Percentiles rank a stretch among this genome's conserved stretches.
These are phyloP conservation scores for Gynandropsis gynandra DNA, from an alignment of 345 rosid genomes.

Conservation along the genomic window DNA sequence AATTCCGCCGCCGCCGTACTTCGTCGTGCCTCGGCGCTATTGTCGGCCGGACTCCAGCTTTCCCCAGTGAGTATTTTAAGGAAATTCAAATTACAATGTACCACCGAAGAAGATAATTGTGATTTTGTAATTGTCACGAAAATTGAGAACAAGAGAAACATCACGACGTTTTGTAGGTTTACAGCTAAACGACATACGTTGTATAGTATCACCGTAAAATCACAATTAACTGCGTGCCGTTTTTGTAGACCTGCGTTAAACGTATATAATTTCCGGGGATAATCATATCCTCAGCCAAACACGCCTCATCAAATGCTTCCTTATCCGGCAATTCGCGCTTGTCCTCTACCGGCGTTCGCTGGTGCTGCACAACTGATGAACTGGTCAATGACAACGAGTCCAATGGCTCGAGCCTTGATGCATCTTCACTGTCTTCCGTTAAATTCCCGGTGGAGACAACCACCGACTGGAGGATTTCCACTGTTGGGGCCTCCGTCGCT, in stretches of 20 bases:
- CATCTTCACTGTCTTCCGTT: constrained; percentile 20
- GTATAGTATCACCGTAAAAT: too few species aligned
- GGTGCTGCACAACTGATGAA: constrained; percentile 24
- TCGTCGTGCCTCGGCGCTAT: too few species aligned
- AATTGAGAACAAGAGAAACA: background rate
- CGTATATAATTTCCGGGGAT: background rate
- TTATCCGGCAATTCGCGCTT: constrained; percentile 26
- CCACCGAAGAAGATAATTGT: too few species aligned
- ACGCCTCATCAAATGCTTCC: constrained; percentile 13
- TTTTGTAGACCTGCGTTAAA: too few species aligned
- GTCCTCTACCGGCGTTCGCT: constrained; percentile 7
- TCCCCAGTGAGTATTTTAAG: too few species aligned
- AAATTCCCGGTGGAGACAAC: constrained; percentile 18
- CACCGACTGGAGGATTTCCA: constrained; percentile 19
- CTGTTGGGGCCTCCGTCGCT: constrained; percentile 28
- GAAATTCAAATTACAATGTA: too few species aligned
- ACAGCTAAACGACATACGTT: too few species aligned
- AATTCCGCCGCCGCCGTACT: too few species aligned
- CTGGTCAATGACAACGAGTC: constrained; percentile 35
- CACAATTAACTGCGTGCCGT: too few species aligned
- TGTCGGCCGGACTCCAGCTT: too few species aligned
- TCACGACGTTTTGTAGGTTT: background rate
- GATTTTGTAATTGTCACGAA: too few species aligned
- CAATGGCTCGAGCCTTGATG: constrained; percentile 34
- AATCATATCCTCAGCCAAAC: constrained; percentile 13